Evolutionary conservation across 2,329 filamentous ascomycete genomes (phyloP).

Genomic region (Monilinia aucupariae): DNA sequence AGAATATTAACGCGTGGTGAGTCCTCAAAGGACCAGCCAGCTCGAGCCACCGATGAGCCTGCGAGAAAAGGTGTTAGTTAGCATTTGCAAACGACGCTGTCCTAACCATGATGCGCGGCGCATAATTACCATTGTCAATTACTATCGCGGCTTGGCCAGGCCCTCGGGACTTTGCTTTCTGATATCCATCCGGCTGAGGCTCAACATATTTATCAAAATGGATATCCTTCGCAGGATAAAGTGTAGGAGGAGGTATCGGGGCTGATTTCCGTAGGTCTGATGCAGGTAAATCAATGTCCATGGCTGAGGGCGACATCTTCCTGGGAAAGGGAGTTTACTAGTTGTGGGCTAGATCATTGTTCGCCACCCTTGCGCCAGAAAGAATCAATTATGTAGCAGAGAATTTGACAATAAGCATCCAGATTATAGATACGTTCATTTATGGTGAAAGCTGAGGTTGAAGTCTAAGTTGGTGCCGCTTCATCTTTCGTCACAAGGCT

Average conservation of each 20-base stretch:
- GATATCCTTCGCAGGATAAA: conserved; percentile 58
- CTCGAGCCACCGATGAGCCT: conserved; percentile 86
- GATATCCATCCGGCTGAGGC: conserved; percentile 60
- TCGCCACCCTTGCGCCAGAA: neutral
- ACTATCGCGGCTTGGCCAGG: conserved; percentile 71
- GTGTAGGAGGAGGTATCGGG: conserved; percentile 48
- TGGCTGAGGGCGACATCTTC: conserved; percentile 35
- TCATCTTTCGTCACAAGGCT: conserved; percentile 10
- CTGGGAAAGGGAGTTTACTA: conserved; percentile 7
- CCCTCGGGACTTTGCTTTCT: conserved; percentile 49
- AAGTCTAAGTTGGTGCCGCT: conserved; percentile 4
- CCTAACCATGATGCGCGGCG: neutral
- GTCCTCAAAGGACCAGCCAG: conserved; percentile 91
- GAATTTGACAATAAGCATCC: neutral
- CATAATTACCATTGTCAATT: conserved; percentile 81
- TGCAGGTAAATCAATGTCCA: conserved; percentile 31
- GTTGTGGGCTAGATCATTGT: conserved; percentile 14
- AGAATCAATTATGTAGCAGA: neutral
- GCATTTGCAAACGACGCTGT: neutral
- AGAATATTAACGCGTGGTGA: conserved; percentile 74
- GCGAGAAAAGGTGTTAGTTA: conserved; percentile 25
- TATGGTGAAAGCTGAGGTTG: neutral
- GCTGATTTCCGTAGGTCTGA: conserved; percentile 40
- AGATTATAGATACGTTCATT: neutral
- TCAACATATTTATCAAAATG: conserved; percentile 53